Evolutionary conservation across 2,329 filamentous ascomycete species (phyloP), one percentile per base, ranked within the genome.

Genomic region (Xylaria multiplex): DNA sequence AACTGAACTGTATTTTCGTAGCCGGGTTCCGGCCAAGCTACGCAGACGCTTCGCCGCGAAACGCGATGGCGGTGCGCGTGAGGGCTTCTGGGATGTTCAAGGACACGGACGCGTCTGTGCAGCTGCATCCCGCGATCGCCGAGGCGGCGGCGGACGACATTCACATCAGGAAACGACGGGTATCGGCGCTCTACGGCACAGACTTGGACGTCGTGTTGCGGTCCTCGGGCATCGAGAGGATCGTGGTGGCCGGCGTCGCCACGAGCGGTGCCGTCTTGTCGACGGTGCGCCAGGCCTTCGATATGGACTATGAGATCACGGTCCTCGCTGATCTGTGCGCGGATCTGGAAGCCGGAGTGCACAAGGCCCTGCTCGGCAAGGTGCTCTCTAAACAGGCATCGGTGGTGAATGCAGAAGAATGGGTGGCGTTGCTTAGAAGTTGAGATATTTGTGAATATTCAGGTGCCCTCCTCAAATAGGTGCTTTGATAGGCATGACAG

Each of bases 241-340:
- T 80, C n/a, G 75, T 78, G 6, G n/a, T 81, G 11, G 72, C 69
- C 0, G 79, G 79, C 1, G 35, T 80, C 16, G 72, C 69, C 30
- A 79, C 79, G 1, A 75, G 77, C 43, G 78, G 78, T 9, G 77
- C 75, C 11, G 78, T 80, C 7, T 66, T 81, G 19, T 79, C 77
- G 16, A 80, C 79, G 3, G 70, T 79, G 30, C 74, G 76, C 13
- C 70, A 77, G 57, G 79, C 77, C 6, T 72, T 72, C 37, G 79
- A 81, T 70, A 56, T 76, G 63, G 79, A 81, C 65, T 79, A 78
- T 49, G 59, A 65, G 13, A 46, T 80, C 49, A 75, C 72, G 5
- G 73, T 80, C 8, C 57, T 81, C 48, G 67, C 70, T 24, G 78
- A 81, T 66, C 66, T 78, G 6, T 80, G 79, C 59, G 68, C 77